Conservation (phyloP, 345 rosid species). For the Salix dunnii region DNA sequence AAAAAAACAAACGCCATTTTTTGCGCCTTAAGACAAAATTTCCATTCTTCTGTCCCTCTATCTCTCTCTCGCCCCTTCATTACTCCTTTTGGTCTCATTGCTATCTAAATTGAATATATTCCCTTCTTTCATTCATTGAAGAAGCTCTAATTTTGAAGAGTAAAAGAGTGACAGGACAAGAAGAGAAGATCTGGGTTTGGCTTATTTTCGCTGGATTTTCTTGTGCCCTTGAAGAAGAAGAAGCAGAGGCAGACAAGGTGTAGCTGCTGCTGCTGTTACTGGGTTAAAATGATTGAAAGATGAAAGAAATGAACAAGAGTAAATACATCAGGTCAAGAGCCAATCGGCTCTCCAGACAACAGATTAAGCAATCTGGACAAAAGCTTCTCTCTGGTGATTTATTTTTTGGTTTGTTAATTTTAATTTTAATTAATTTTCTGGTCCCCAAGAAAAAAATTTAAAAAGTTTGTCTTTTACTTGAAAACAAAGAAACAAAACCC, state of each 20-base stretch:
- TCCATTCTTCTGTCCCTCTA: neutral
- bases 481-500: constrained; percentile 20
- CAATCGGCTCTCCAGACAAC: constrained; percentile 47
- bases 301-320: constrained; percentile 56
- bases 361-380: constrained; percentile 49
- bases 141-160: neutral
- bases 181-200: constrained; percentile 26
- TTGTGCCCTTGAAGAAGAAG: constrained; percentile 27
- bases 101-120: neutral
- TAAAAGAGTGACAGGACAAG: neutral
- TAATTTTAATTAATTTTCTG: neutral
- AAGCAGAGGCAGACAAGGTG: neutral
- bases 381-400: constrained; percentile 42
- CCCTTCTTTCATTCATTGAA: constrained; percentile 2
- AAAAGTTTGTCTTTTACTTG: neutral
- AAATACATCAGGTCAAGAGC: constrained; percentile 59
- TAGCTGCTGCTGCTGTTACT: neutral
- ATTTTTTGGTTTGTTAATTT: neutral
- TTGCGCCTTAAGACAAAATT: neutral
- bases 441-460: constrained; percentile 1
- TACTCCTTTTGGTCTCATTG: neutral
- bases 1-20: constrained; percentile 24
- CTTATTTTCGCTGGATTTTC: constrained; percentile 10
- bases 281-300: neutral
- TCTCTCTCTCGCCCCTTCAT: neutral